Conservation (phyloP, 192 early-diverging fungal species). For the Linnemannia exigua region DNA sequence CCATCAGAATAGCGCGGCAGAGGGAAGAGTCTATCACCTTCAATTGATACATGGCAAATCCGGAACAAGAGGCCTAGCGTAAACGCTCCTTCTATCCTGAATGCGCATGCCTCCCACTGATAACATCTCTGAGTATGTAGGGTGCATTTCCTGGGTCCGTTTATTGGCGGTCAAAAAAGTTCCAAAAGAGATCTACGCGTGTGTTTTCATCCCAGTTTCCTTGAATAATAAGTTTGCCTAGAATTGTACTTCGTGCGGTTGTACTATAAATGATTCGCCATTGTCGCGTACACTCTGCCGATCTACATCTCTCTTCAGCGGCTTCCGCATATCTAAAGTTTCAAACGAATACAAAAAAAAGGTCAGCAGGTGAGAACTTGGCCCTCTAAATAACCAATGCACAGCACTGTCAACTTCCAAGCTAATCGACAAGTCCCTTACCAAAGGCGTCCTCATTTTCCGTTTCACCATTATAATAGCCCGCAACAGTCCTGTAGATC, state of each 20-base stretch:
- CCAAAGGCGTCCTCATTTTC: slow-evolving; percentile 88
- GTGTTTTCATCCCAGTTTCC: background rate
- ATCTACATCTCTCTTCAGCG: slow-evolving; percentile 85
- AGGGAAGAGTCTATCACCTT: background rate
- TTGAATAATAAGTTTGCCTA: slow-evolving; percentile 1
- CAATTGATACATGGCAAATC: background rate
- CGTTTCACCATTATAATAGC: slow-evolving; percentile 86
- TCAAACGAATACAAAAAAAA: background rate
- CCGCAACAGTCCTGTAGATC: slow-evolving; percentile 88
- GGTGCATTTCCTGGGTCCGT: background rate
- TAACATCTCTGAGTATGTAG: background rate
- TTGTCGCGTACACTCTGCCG: slow-evolving; percentile 71
- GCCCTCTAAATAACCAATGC: too few species aligned
- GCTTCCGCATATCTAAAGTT: slow-evolving; percentile 93
- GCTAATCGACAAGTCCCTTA: slow-evolving; percentile 52
- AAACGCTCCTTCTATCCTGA: background rate
- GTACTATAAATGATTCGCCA: slow-evolving; percentile 64
- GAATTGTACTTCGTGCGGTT: slow-evolving; percentile 58
- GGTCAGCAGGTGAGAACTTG: background rate
- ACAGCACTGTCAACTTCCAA: too few species aligned
- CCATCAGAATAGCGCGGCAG: background rate
- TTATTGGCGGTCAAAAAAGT: background rate
- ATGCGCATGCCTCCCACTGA: background rate
- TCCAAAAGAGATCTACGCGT: background rate
- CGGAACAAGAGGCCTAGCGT: background rate